A percentile compares a stretch with the other conserved stretches of the same genome.
These are phyloP conservation scores for Cucumis sativus DNA, from an alignment of 306 rosid species.

Conservation along the genomic window Cucumber_9930_V3 NC_026658.2:13552501-13553000, in stretches of 20 bases:
- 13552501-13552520: not conserved
- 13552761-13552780: not conserved
- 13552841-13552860: not conserved
- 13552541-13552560: not conserved
- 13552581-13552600: not conserved
- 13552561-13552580: not conserved
- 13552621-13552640: not conserved
- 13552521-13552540: not conserved
- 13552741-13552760: not conserved
- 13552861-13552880: not conserved
- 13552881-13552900: constrained; percentile 8
- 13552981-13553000: constrained; percentile 59
- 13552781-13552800: not conserved
- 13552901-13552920: constrained; percentile 1
- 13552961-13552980: constrained; percentile 91
- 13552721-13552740: not conserved
- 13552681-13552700: not conserved
- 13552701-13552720: not conserved
- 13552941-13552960: constrained; percentile 71
- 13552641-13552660: not conserved
- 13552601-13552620: not conserved
- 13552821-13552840: not conserved
- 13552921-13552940: constrained; percentile 69
- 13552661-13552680: not conserved
- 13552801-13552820: not conserved